Evolutionary conservation across 2,329 filamentous ascomycete species (phyloP).

Genomic region (Exophiala spinifera): DNA sequence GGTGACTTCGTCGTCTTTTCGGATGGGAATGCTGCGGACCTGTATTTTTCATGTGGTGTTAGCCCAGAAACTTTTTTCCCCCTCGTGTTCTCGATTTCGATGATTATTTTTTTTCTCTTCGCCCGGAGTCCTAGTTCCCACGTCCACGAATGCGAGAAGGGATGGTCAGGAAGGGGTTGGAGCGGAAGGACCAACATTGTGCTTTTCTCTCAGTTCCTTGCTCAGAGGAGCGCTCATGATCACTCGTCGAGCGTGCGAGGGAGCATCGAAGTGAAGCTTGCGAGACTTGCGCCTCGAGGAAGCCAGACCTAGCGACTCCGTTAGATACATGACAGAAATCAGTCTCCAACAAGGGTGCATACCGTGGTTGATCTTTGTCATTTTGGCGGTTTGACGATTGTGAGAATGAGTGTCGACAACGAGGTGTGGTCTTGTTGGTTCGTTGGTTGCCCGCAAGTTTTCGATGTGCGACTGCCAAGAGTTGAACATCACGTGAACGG

Average conservation of each 20-base stretch:
- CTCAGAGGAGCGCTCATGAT: slow-evolving; percentile 96
- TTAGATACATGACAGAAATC: neutral
- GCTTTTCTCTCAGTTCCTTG: slow-evolving; percentile 98
- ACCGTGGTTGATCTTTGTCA: slow-evolving; percentile 25
- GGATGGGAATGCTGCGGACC: slow-evolving; percentile 94
- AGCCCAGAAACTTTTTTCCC: neutral
- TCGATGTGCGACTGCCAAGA: neutral
- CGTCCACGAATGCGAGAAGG: neutral
- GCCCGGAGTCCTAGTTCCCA: neutral
- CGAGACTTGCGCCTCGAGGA: slow-evolving; percentile 97
- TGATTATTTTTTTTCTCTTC: too few relatives aligned
- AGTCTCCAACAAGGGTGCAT: neutral
- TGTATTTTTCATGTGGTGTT: slow-evolving; percentile 37
- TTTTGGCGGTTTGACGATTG: slow-evolving; percentile 16
- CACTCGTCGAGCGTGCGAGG: slow-evolving; percentile 86
- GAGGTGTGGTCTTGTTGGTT: neutral
- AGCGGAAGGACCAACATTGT: slow-evolving; percentile 65
- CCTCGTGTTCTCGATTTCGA: neutral
- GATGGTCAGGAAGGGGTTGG: too few relatives aligned
- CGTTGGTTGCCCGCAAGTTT: slow-evolving; percentile 1
- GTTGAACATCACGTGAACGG: neutral
- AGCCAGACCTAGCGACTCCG: slow-evolving; percentile 37
- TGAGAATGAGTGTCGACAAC: slow-evolving; percentile 16
- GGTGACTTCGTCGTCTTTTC: slow-evolving; percentile 94
- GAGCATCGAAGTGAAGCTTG: slow-evolving; percentile 96